phyloP scores from a whole-genome alignment of 768 basidiomycete species.

The Termitomyces sp. region DNA sequence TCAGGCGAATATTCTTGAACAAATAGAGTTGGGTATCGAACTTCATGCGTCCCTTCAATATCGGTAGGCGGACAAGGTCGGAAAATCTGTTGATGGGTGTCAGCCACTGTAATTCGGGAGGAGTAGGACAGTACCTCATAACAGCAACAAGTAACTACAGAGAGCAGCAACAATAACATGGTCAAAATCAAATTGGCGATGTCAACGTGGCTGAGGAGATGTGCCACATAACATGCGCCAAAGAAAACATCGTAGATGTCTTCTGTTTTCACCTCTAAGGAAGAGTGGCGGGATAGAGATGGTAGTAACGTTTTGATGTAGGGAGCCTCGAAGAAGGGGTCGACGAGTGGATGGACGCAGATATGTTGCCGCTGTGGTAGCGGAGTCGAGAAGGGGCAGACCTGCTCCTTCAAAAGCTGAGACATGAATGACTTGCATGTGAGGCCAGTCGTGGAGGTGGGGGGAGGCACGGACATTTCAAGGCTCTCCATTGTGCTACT shows the following conservation, averaged over 20 bases:
- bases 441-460: neutral
- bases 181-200: neutral
- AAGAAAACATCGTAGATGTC: neutral
- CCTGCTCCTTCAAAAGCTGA: neutral
- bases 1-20: too few relatives aligned
- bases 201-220: neutral
- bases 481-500: neutral
- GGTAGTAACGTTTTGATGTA: neutral
- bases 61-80: too few relatives aligned
- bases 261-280: neutral
- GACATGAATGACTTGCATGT: neutral
- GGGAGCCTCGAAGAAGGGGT: neutral
- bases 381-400: neutral
- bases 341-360: neutral
- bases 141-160: neutral
- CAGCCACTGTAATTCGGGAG: too few relatives aligned
- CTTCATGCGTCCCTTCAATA: too few relatives aligned
- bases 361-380: neutral
- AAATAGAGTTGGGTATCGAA: too few relatives aligned
- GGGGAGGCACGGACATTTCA: neutral
- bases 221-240: neutral
- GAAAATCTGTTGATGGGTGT: too few relatives aligned
- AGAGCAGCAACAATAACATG: neutral
- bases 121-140: neutral
- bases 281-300: neutral